These are phyloP conservation scores for Chrysosporium queenslandicum DNA, from an alignment of 2,329 filamentous ascomycete genomes.

Conservation along the genomic window DNA sequence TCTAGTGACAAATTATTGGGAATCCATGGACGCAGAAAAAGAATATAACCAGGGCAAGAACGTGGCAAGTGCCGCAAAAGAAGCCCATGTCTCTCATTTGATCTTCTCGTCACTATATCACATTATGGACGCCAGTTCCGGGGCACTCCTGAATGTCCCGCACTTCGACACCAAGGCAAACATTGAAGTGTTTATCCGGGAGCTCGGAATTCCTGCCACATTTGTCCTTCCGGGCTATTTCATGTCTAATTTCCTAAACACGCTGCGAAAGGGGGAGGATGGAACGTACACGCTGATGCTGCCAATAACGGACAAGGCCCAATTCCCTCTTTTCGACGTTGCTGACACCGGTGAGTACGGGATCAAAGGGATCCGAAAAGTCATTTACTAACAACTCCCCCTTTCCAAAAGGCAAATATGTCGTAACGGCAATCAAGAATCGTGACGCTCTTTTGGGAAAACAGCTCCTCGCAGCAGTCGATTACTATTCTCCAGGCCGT, in stretches of 20 bases:
- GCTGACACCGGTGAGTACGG: constrained; percentile 38
- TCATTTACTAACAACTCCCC: background rate
- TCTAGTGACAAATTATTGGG: constrained; percentile 39
- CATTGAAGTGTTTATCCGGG: constrained; percentile 32
- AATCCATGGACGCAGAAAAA: constrained; percentile 32
- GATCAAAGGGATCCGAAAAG: background rate
- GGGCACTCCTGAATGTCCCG: constrained; percentile 27
- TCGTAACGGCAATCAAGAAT: constrained; percentile 28
- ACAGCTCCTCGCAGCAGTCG: constrained; percentile 37
- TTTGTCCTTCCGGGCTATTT: constrained; percentile 38
- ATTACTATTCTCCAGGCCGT: constrained; percentile 33
- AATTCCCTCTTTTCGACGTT: constrained; percentile 39
- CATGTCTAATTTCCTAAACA: constrained; percentile 35
- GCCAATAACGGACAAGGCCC: constrained; percentile 22
- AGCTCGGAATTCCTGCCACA: constrained; percentile 27
- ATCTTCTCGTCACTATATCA: constrained; percentile 35
- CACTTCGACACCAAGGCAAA: constrained; percentile 38
- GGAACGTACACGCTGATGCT: constrained; percentile 24
- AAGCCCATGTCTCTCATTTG: constrained; percentile 30
- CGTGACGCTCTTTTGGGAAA: constrained; percentile 38
- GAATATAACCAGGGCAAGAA: constrained; percentile 31
- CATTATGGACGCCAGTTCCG: constrained; percentile 26
- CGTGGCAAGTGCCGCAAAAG: constrained; percentile 32
- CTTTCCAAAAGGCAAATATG: constrained; percentile 23
- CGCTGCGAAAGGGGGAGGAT: constrained; percentile 24